These are phyloP conservation scores for Epipyxis sp. DNA, from an alignment of 108 stramenopile species.

Conservation along the genomic window DNA sequence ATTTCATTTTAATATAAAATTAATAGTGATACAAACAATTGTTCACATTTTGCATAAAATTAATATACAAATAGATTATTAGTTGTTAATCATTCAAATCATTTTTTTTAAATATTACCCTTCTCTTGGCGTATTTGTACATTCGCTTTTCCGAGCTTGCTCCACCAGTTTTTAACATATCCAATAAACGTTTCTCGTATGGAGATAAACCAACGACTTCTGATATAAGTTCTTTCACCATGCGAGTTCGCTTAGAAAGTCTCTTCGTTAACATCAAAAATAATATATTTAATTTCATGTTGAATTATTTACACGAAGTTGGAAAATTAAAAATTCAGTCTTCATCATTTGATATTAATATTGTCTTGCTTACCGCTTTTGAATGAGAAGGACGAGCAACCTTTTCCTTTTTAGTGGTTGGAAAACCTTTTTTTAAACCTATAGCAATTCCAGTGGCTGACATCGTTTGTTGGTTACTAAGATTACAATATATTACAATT, in stretches of 20 bases:
- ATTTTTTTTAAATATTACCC: slow-evolving; percentile 48
- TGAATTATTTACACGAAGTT: not conserved
- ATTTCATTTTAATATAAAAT: too few species aligned
- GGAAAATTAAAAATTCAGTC: not conserved
- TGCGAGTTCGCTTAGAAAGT: slow-evolving; percentile 67
- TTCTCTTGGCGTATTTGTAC: slow-evolving; percentile 98
- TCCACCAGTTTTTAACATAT: slow-evolving; percentile 99
- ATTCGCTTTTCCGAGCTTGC: slow-evolving; percentile 93
- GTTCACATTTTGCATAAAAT: too few species aligned
- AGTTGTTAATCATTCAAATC: too few species aligned
- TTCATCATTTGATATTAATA: not conserved
- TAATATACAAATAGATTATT: not conserved
- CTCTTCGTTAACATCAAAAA: not conserved
- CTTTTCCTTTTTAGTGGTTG: slow-evolving; percentile 33
- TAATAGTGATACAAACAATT: too few species aligned
- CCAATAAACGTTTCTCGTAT: slow-evolving; percentile 96
- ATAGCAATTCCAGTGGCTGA: slow-evolving; percentile 33
- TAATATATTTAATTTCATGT: not conserved
- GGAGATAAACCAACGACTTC: slow-evolving; percentile 96
- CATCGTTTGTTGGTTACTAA: too few species aligned
- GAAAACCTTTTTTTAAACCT: slow-evolving; percentile 39
- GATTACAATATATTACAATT: too few species aligned
- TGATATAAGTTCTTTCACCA: slow-evolving; percentile 84
- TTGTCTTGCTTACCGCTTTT: slow-evolving; percentile 15
- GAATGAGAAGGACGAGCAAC: slow-evolving; percentile 5